Evolutionary conservation across 1,284 basidiomycete genomes (phyloP).

Genomic region (Filobasidium uniguttulatum): DNA sequence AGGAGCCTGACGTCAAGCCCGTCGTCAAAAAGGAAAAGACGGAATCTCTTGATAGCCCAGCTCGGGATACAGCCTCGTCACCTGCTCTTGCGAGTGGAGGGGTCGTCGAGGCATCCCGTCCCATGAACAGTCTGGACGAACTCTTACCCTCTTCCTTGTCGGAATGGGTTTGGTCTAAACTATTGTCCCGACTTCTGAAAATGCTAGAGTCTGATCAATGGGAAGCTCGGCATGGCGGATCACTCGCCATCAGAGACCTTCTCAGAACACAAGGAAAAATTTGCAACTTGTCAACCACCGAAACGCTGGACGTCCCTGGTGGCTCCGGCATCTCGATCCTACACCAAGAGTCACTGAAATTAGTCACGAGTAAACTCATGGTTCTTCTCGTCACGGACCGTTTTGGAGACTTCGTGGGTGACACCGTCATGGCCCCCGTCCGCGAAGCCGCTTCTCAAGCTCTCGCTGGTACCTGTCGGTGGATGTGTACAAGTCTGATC

Average conservation of each 20-base stretch:
- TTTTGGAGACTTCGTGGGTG: conserved; percentile 94
- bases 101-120: conserved; percentile 12
- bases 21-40: conserved; percentile 11
- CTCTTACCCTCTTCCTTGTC: neutral
- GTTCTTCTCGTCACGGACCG: conserved; percentile 90
- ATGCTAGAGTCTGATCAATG: conserved; percentile 74
- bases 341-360: conserved; percentile 46
- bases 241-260: conserved; percentile 78
- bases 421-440: conserved; percentile 92
- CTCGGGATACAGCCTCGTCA: neutral
- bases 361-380: conserved; percentile 71
- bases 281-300: conserved; percentile 53
- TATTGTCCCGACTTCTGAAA: conserved; percentile 67
- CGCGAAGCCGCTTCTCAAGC: conserved; percentile 94
- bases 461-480: conserved; percentile 71
- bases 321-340: too few relatives aligned
- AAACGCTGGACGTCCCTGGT: conserved; percentile 25
- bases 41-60: conserved; percentile 13
- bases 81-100: conserved; percentile 9
- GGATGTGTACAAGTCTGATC: conserved; percentile 67
- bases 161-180: conserved; percentile 61
- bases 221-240: conserved; percentile 91
- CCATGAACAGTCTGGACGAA: neutral
- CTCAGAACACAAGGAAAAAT: conserved; percentile 70
- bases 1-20: conserved; percentile 17